Base-by-base conservation (phyloP, 768 basidiomycete species). In the Neoboletus subvelutipes region DNA sequence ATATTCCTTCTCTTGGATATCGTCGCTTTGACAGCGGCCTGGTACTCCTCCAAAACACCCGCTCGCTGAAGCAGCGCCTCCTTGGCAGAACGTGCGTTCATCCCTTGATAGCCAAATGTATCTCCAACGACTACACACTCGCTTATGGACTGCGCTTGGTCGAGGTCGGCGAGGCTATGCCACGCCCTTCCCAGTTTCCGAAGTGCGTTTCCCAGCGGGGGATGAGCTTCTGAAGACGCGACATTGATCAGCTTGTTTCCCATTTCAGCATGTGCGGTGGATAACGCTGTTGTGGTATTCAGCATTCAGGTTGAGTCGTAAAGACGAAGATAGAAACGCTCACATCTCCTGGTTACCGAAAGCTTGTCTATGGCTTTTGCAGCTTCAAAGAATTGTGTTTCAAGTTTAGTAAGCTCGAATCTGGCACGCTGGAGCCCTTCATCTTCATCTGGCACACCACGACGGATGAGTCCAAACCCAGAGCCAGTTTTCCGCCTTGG, bases 51-150 rank as follows among this genome's bases (percentile, higher is more conserved):
- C 58, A 98, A 76, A 11, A 97, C 92, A 9, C 84, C 83, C 0
- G 93, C 92, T 11, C 97, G 87, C 78, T 94, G 92, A 52, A 86
- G 82, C 10, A 98, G 75, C 0, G 97, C 95, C 71, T 96, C 94
- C 71, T 97, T 98, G 2, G 97, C 97, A 20, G 95, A 92, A 45
- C 90, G 83, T n/a, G 97, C 94, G 67, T 99, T 98, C 76, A 95
- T 80, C 20, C 94, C 92, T 72, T 98, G 95, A 73, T 99, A 99
- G 2, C 94, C 94, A 51, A 98, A 77, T 0, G 93, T 88, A 73
- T 99, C 97, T n/a, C 94, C 95, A 28, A 99, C 75, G 42, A 98
- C 88, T 29, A 98, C 92, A 64, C 92, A 93, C 79, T 98, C 96
- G 64, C 90, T 94, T 58, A 94, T 90, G 33, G 92, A 86, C 73